Conservation (phyloP, 2,329 filamentous ascomycete genomes). For the Apiospora hydei region DNA sequence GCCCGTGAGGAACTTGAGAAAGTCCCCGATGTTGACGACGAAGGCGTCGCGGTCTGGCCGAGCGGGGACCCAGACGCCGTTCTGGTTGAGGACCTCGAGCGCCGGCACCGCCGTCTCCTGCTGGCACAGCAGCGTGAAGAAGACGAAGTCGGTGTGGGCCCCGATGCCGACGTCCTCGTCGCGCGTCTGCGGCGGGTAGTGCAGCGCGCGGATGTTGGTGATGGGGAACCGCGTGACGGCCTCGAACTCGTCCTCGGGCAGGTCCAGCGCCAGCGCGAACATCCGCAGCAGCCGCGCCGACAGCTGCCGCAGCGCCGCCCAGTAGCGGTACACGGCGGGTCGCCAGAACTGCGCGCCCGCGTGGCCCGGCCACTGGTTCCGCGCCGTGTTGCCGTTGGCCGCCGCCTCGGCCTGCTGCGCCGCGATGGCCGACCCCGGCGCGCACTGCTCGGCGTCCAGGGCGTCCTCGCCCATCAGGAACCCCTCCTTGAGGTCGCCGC, state of each 20-base stretch:
- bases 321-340: slow-evolving; percentile 23
- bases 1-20: slow-evolving; percentile 26
- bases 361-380: slow-evolving; percentile 25
- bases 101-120: slow-evolving; percentile 23
- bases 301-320: slow-evolving; percentile 12
- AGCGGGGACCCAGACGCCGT: slow-evolving; percentile 26
- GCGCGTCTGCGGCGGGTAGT: slow-evolving; percentile 26
- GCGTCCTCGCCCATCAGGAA: slow-evolving; percentile 28
- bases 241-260: slow-evolving; percentile 24
- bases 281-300: slow-evolving; percentile 23
- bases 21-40: slow-evolving; percentile 27
- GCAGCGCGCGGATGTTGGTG: slow-evolving; percentile 26
- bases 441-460: slow-evolving; percentile 25
- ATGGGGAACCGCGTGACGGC: slow-evolving; percentile 23
- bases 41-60: slow-evolving; percentile 19
- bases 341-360: slow-evolving; percentile 25
- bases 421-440: slow-evolving; percentile 5
- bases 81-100: slow-evolving; percentile 26
- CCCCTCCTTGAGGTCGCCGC: slow-evolving; percentile 27
- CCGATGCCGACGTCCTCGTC: slow-evolving; percentile 27
- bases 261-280: slow-evolving; percentile 21
- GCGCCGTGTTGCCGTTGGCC: not conserved
- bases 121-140: slow-evolving; percentile 26
- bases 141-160: slow-evolving; percentile 26
- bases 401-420: slow-evolving; percentile 20